Evolutionary conservation across 768 basidiomycete species (phyloP).

Genomic region (Leccinum olivaceopallidum): DNA sequence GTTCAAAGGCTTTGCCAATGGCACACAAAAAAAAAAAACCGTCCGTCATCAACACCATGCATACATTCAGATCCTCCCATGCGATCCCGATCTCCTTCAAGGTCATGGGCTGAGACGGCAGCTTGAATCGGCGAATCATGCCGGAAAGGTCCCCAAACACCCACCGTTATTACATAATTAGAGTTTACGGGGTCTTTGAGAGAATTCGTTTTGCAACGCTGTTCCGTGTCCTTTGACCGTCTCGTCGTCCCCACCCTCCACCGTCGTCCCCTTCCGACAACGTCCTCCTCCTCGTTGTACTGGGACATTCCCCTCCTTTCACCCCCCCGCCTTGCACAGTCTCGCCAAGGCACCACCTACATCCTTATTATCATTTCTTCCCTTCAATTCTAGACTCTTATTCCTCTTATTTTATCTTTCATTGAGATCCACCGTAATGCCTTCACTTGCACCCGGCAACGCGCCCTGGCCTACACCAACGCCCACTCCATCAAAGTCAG

Average conservation of each 20-base stretch:
- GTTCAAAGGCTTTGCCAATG: no score
- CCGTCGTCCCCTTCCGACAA: conserved; percentile 23
- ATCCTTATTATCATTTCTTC: conserved; percentile 9
- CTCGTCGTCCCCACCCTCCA: conserved; percentile 30
- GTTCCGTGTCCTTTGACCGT: conserved; percentile 30
- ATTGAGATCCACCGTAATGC: conserved; percentile 36
- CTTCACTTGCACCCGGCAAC: conserved; percentile 33
- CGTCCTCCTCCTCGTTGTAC: conserved; percentile 28
- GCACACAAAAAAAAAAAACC: no score
- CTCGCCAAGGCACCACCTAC: conserved; percentile 14
- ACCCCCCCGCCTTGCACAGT: conserved; percentile 30
- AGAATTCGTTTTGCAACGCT: conserved; percentile 39
- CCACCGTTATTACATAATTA: conserved; percentile 23
- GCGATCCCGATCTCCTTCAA: conserved; percentile 2
- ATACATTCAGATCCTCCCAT: conserved; percentile 4
- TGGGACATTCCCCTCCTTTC: conserved; percentile 20
- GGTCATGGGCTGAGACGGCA: not conserved
- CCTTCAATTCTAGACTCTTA: conserved; percentile 24
- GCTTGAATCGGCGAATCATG: conserved; percentile 8
- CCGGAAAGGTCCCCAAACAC: conserved; percentile 12
- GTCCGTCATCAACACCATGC: no score
- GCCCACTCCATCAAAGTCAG: conserved; percentile 28
- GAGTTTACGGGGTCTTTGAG: conserved; percentile 33
- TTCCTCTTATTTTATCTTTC: conserved; percentile 23
- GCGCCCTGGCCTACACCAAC: conserved; percentile 50